Percentiles rank a stretch among this genome's conserved stretches.
Conservation (phyloP, 192 early-diverging fungal genomes). For the Endogone sp. region DNA sequence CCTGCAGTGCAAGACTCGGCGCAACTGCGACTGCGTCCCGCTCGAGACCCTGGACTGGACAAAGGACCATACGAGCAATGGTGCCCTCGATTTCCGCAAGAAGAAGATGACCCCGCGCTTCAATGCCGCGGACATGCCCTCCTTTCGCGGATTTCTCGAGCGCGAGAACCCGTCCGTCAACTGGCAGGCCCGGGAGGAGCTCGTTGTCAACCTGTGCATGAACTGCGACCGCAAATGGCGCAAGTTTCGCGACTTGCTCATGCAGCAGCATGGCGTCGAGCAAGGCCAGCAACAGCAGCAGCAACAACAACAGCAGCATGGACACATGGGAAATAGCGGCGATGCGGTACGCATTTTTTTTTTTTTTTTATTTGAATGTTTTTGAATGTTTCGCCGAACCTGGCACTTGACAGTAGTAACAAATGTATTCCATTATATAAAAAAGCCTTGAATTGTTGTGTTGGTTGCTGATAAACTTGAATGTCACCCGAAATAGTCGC, state of each 20-base stretch:
- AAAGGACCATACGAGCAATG: constrained; percentile 16
- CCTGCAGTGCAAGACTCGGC: constrained; percentile 10
- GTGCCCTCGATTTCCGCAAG: constrained; percentile 15
- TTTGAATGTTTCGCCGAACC: too few relatives aligned
- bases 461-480: too few relatives aligned
- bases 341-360: background rate
- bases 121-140: constrained; percentile 10
- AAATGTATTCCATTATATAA: too few relatives aligned
- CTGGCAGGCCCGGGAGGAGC: constrained; percentile 9
- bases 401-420: too few relatives aligned
- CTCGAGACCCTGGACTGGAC: constrained; percentile 9
- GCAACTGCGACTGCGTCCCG: constrained; percentile 12
- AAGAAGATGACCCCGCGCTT: constrained; percentile 11
- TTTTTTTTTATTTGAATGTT: too few relatives aligned
- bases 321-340: background rate
- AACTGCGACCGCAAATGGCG: constrained; percentile 21
- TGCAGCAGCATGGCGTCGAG: background rate
- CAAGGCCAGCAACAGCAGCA: constrained; percentile 1
- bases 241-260: constrained; percentile 12
- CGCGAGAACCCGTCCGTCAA: constrained; percentile 10
- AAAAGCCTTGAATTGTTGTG: too few relatives aligned
- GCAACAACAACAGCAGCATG: background rate
- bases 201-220: constrained; percentile 17
- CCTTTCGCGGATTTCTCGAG: constrained; percentile 2
- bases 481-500: too few relatives aligned